A percentile compares a stretch with the other conserved stretches of the same genome.
Conservation (phyloP, 352 stramenopile genomes). For the Globisporangium nunn region DNA sequence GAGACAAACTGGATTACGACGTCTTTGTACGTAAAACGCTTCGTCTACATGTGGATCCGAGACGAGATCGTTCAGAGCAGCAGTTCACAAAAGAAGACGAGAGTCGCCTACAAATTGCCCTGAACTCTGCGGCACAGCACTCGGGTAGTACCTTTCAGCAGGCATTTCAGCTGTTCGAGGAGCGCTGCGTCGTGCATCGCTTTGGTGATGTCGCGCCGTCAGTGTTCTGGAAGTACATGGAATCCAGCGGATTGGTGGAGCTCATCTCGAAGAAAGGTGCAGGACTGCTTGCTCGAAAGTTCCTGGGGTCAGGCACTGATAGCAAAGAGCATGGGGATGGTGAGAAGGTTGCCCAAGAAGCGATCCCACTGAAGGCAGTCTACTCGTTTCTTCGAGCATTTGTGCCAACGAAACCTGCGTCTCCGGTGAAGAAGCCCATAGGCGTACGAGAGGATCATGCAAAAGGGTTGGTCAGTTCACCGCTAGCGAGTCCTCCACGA, state of each 20-base stretch:
- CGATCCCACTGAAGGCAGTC: constrained; percentile 23
- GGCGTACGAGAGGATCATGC: background rate
- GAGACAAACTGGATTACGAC: constrained; percentile 18
- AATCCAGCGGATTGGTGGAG: constrained; percentile 29
- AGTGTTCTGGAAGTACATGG: constrained; percentile 43
- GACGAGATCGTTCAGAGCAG: constrained; percentile 3
- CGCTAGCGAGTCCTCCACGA: background rate
- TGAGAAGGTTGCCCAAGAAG: background rate
- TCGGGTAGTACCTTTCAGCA: constrained; percentile 24
- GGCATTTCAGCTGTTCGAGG: constrained; percentile 29
- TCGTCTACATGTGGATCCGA: constrained; percentile 1
- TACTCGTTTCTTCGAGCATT: constrained; percentile 17
- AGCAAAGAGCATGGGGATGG: constrained; percentile 5
- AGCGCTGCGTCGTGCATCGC: constrained; percentile 45
- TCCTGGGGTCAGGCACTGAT: constrained; percentile 10
- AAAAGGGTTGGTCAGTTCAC: background rate
- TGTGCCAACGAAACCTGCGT: background rate
- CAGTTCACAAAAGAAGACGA: constrained; percentile 23
- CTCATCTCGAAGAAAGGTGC: constrained; percentile 33
- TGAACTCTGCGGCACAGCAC: constrained; percentile 23
- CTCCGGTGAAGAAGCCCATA: background rate
- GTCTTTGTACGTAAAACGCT: constrained; percentile 18
- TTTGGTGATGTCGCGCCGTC: constrained; percentile 24
- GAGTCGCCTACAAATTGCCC: constrained; percentile 18
- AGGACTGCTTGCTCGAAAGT: constrained; percentile 29